Evolutionary conservation across 768 basidiomycete species (phyloP).

Genomic region (Kwoniella dejecticola): DNA sequence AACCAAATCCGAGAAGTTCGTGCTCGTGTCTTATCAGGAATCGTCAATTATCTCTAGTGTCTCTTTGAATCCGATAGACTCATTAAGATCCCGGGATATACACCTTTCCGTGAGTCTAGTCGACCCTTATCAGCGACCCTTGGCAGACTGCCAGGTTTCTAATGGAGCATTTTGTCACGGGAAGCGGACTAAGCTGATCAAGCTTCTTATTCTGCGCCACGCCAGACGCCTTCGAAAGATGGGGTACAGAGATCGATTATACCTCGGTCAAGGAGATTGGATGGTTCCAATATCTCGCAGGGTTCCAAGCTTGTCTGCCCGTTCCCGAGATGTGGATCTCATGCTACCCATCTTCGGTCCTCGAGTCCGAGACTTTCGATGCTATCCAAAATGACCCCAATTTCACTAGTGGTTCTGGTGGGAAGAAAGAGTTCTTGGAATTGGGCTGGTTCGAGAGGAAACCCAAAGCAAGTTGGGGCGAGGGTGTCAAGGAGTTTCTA

Average conservation of each 20-base stretch:
- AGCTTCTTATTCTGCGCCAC: too few relatives aligned
- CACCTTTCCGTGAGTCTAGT: slow-evolving; percentile 22
- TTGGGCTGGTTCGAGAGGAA: slow-evolving; percentile 21
- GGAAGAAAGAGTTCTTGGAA: slow-evolving; percentile 13
- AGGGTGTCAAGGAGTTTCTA: slow-evolving; percentile 19
- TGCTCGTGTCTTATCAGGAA: too few relatives aligned
- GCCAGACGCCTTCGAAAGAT: slow-evolving; percentile 24
- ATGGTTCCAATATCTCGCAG: slow-evolving; percentile 16
- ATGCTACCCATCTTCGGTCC: slow-evolving; percentile 25
- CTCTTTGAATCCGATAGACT: slow-evolving; percentile 9
- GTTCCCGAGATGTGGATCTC: slow-evolving; percentile 10
- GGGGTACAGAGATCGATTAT: slow-evolving; percentile 22
- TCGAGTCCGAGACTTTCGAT: slow-evolving; percentile 18
- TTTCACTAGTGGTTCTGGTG: slow-evolving; percentile 1
- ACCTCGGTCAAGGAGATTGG: neutral
- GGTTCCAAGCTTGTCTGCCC: slow-evolving; percentile 2
- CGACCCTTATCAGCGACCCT: too few relatives aligned
- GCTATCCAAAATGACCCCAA: slow-evolving; percentile 9
- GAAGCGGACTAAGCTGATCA: too few relatives aligned
- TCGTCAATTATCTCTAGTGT: slow-evolving; percentile 9
- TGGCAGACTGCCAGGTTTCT: too few relatives aligned
- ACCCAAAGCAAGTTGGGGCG: slow-evolving; percentile 2
- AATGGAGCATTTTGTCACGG: too few relatives aligned
- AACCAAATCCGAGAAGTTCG: too few relatives aligned
- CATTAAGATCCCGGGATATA: slow-evolving; percentile 22